Base-by-base conservation (phyloP, 1,139 yeast species). In the Suhomyces anneliseae region DNA sequence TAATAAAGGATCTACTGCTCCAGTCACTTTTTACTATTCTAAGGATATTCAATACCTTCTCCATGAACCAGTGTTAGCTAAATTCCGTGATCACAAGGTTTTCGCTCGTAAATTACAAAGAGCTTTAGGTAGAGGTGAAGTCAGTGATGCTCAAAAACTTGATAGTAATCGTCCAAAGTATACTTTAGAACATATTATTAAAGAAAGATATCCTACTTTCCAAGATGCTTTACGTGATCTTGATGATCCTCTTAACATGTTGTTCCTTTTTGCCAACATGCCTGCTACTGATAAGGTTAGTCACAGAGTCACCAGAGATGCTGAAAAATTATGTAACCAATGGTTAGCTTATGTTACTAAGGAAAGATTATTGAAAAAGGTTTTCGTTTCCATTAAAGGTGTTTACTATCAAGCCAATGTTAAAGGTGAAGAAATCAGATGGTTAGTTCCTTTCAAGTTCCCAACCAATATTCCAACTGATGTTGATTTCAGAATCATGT, bases 371-470 rank as follows among this genome's bases (percentile, higher is more conserved):
- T 73, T 93, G 56, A 83, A 85, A 58, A 93, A 93, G 66, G 97
- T 92, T 8, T 93, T 93, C 70, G 97, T 93, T 34, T 88, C 97
- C 45, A 93, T 93, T 64, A 93, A 95, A 69, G 99, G 99, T 71
- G 95, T 92, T 26, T 93, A 93, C 70, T 95, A 93, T 65, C 92
- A 92, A 67, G 98, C 97, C 36, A 81, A 68, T 52, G 84, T 93
- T 40, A 84, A 81, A 65, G 99, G 99, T 51, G 97, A 92, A 68
- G 96, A 89, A 57, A 78, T 93, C 43, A 82, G 95, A 72, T 93
- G 99, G 99, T 80, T 93, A 54, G 96, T 90, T 42, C 99, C 99
- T 27, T 93, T 86, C 79, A 92, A 90, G 68, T 93, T 92, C 74
- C 97, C 99, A 24, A 96, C 93, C 65, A 87, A 88, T 66, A 87